A percentile compares a stretch with the other conserved stretches of the same genome.
These are phyloP conservation scores for Auricularia sp. DNA, from an alignment of 768 basidiomycete genomes.

Conservation along the genomic window DNA sequence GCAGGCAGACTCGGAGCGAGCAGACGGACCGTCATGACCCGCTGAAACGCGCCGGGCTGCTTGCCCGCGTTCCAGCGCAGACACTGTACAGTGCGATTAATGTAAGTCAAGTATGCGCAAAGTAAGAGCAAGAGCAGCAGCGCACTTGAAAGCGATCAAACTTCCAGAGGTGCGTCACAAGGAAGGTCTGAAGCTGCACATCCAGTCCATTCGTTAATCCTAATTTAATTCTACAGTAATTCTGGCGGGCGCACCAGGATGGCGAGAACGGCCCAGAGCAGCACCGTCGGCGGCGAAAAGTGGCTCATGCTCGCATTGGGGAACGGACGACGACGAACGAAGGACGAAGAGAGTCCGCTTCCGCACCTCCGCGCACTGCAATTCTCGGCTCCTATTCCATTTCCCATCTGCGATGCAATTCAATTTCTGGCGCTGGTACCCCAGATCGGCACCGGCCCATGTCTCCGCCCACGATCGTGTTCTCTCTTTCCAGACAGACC, in stretches of 20 bases:
- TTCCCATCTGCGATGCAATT: too few species aligned
- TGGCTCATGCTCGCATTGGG: slow-evolving; percentile 42
- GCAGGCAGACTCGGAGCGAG: neutral
- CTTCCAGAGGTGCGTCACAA: slow-evolving; percentile 67
- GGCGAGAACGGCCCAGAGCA: slow-evolving; percentile 68
- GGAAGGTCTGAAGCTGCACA: slow-evolving; percentile 53
- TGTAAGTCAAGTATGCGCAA: neutral
- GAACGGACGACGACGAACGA: too few species aligned
- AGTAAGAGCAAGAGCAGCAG: neutral
- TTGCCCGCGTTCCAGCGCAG: slow-evolving; percentile 64
- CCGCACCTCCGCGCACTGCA: too few species aligned
- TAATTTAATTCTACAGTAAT: slow-evolving; percentile 4
- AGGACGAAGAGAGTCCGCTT: too few species aligned
- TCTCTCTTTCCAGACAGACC: too few species aligned
- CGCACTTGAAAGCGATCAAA: slow-evolving; percentile 51
- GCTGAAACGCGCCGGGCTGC: slow-evolving; percentile 77
- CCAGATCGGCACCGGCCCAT: too few species aligned
- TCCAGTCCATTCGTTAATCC: slow-evolving; percentile 3
- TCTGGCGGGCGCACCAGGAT: slow-evolving; percentile 38
- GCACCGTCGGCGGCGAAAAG: slow-evolving; percentile 64
- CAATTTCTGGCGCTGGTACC: too few species aligned
- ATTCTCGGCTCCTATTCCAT: too few species aligned
- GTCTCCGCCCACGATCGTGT: too few species aligned
- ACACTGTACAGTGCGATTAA: slow-evolving; percentile 33
- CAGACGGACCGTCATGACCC: slow-evolving; percentile 71